These are phyloP conservation scores for Aspergillus leporis DNA, from an alignment of 495 filamentous ascomycete genomes.

Conservation along the genomic window DNA sequence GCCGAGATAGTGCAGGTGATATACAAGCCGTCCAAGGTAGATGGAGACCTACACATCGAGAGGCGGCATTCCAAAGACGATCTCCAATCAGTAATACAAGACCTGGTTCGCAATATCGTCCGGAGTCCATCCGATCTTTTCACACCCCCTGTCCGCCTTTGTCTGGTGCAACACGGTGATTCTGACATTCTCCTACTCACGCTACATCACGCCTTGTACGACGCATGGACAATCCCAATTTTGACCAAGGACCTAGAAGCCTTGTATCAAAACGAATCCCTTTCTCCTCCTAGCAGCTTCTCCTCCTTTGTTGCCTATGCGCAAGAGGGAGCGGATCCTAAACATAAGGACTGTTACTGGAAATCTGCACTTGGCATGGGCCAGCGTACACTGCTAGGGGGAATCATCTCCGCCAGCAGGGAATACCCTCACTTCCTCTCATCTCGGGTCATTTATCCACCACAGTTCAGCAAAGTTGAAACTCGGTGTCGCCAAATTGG, in stretches of 20 bases:
- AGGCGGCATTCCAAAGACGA: background rate
- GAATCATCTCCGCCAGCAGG: background rate
- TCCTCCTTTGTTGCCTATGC: background rate
- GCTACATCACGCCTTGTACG: slow-evolving; percentile 32
- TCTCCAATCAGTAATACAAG: background rate
- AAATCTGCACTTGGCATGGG: background rate
- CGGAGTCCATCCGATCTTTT: background rate
- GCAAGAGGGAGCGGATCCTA: background rate
- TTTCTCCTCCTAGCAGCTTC: background rate
- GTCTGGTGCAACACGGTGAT: slow-evolving; percentile 8
- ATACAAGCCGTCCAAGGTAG: background rate
- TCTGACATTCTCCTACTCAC: slow-evolving; percentile 18
- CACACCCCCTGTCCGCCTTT: background rate
- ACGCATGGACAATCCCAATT: slow-evolving; percentile 24
- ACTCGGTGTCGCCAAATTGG: background rate
- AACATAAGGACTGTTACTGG: background rate
- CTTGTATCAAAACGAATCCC: slow-evolving; percentile 12
- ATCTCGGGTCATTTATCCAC: background rate
- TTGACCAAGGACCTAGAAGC: slow-evolving; percentile 20
- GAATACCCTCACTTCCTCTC: background rate
- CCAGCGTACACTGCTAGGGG: slow-evolving; percentile 6
- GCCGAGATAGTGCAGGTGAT: slow-evolving; percentile 6
- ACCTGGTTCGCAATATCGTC: background rate
- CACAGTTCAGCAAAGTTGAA: background rate
- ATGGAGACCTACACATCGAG: background rate